Percentiles rank a stretch among this genome's conserved stretches.
These are phyloP conservation scores for Aureobasidium uvarum DNA, from an alignment of 2,329 filamentous ascomycete species.

Conservation along the genomic window DNA sequence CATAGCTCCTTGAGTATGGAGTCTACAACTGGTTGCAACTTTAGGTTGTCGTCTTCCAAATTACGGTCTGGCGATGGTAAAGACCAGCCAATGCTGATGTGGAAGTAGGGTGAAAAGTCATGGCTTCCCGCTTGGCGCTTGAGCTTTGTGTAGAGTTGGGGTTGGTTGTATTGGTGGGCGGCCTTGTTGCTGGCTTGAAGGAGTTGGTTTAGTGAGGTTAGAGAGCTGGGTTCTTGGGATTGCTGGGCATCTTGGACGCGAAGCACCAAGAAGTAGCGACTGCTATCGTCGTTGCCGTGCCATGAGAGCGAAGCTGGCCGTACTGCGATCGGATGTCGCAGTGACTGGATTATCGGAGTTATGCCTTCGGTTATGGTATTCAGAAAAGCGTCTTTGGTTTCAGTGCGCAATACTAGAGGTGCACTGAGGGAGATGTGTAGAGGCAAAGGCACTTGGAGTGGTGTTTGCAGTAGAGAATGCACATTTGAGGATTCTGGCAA, in stretches of 20 bases:
- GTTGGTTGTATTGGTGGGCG: conserved; percentile 61
- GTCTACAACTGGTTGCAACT: conserved; percentile 28
- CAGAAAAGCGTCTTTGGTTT: conserved; percentile 69
- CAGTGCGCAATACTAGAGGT: conserved; percentile 69
- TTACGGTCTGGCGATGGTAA: conserved; percentile 43
- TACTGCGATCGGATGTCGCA: conserved; percentile 43
- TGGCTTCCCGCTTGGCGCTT: conserved; percentile 22
- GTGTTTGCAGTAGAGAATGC: conserved; percentile 69
- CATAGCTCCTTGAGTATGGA: conserved; percentile 23
- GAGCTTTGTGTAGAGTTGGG: conserved; percentile 61
- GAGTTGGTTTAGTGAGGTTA: conserved; percentile 47
- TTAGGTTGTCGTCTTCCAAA: conserved; percentile 16
- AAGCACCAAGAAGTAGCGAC: conserved; percentile 72
- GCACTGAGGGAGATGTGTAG: conserved; percentile 90
- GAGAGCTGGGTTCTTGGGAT: conserved; percentile 34
- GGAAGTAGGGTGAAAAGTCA: conserved; percentile 58
- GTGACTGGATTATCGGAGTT: conserved; percentile 26
- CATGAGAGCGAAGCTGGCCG: conserved; percentile 55
- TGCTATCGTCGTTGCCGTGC: conserved; percentile 65
- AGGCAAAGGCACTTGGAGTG: conserved; percentile 73
- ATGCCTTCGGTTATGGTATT: conserved; percentile 47
- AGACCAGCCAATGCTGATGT: conserved; percentile 88
- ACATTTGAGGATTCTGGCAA: conserved; percentile 41
- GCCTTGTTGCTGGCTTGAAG: conserved; percentile 66
- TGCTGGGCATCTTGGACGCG: not conserved